Evolutionary conservation across 768 basidiomycete genomes (phyloP).

Genomic region (Terana coerulea): DNA sequence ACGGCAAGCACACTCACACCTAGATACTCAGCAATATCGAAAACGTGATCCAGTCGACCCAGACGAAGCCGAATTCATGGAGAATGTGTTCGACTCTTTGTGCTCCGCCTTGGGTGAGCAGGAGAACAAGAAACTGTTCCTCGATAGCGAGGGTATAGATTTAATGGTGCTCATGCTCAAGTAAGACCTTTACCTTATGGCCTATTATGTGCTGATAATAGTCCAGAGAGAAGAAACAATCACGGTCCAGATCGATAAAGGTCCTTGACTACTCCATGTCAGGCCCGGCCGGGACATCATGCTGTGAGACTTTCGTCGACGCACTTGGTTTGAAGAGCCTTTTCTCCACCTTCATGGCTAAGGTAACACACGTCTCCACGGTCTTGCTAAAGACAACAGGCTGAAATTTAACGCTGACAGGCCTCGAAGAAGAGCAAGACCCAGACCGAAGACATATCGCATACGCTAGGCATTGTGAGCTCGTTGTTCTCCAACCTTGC

Average conservation of each 20-base stretch:
- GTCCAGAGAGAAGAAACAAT: conserved; percentile 74
- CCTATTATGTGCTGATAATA: conserved; percentile 4
- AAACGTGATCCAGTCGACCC: conserved; percentile 77
- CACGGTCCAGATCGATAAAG: conserved; percentile 84
- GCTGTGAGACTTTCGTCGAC: conserved; percentile 86
- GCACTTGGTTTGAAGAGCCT: conserved; percentile 84
- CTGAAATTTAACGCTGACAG: conserved; percentile 31
- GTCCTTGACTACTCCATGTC: conserved; percentile 89
- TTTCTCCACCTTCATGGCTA: conserved; percentile 92
- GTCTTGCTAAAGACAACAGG: background rate
- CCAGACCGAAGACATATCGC: conserved; percentile 78
- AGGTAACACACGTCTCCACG: conserved; percentile 32
- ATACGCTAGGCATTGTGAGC: conserved; percentile 83
- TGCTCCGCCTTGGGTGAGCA: conserved; percentile 84
- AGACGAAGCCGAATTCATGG: conserved; percentile 97
- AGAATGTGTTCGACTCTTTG: conserved; percentile 88
- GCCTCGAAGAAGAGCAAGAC: conserved; percentile 50
- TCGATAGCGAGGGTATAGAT: conserved; percentile 91
- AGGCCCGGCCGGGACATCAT: conserved; percentile 57
- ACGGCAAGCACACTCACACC: background rate
- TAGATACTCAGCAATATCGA: conserved; percentile 69
- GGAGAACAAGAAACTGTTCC: conserved; percentile 74
- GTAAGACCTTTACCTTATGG: conserved; percentile 39
- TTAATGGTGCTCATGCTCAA: conserved; percentile 99
- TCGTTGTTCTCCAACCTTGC: conserved; percentile 85